Conservation (phyloP, 331 rosid species). For the Cydonia oblonga region DNA sequence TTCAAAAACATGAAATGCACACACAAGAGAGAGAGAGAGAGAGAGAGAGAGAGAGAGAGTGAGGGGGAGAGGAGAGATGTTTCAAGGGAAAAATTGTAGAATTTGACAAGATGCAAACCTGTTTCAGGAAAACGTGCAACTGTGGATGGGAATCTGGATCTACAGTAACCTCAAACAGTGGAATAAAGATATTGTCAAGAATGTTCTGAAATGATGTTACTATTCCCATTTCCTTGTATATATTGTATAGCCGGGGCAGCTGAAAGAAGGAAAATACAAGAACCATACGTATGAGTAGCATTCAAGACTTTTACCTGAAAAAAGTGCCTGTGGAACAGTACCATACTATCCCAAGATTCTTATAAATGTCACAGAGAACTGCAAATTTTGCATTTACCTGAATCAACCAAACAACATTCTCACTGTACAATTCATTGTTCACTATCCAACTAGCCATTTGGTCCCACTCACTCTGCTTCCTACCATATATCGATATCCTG, state of each 20-base stretch:
- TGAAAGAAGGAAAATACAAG: constrained; percentile 25
- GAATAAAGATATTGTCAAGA: constrained; percentile 90
- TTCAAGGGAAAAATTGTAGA: not conserved
- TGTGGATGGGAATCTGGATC: constrained; percentile 98
- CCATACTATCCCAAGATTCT: not conserved
- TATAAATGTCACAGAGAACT: not conserved
- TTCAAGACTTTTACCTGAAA: not conserved
- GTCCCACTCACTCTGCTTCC: constrained; percentile 99
- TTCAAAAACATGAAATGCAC: not conserved
- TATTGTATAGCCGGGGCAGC: constrained; percentile 87
- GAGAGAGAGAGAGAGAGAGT: no score
- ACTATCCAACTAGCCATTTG: constrained; percentile 99
- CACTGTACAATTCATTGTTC: constrained; percentile 82
- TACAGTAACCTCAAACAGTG: constrained; percentile 88
- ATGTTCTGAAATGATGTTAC: constrained; percentile 95
- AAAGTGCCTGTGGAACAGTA: not conserved
- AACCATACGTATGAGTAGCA: constrained; percentile 6
- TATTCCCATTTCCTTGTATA: constrained; percentile 96
- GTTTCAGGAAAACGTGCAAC: constrained; percentile 86
- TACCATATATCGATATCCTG: constrained; percentile 88
- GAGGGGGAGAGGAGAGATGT: not conserved
- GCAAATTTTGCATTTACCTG: constrained; percentile 50
- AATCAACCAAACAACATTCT: constrained; percentile 96
- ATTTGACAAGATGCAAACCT: constrained; percentile 35
- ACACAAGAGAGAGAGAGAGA: not conserved